phyloP scores from a whole-genome alignment of 257 asterid genomes.

The Avicennia marina region DNA sequence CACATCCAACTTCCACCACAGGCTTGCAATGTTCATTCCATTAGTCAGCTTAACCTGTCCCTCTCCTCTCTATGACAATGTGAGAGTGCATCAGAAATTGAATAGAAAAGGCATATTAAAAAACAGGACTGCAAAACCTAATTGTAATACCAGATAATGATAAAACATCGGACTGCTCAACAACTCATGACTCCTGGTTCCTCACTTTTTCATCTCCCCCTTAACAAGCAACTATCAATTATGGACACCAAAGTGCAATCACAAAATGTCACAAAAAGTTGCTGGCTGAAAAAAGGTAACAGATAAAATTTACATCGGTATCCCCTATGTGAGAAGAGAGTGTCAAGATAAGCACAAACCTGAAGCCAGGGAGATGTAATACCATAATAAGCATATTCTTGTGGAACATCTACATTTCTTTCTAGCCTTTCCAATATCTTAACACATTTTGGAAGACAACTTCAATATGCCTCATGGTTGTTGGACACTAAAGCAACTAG shows the following conservation, averaged over 20 bases:
- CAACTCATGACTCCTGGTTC: background rate
- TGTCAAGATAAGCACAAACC: slow-evolving; percentile 34
- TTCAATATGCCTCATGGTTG: slow-evolving; percentile 95
- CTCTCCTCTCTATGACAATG: no score
- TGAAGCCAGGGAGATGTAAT: slow-evolving; percentile 99
- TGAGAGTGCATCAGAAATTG: no score
- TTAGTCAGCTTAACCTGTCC: no score
- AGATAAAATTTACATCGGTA: background rate
- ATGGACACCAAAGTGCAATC: background rate
- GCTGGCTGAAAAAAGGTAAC: background rate
- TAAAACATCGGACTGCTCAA: background rate
- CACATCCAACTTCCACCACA: background rate
- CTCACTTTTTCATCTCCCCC: no score
- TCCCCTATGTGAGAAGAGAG: slow-evolving; percentile 5
- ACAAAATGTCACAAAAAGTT: no score
- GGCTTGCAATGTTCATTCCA: no score
- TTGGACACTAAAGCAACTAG: slow-evolving; percentile 92
- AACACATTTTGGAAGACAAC: slow-evolving; percentile 97
- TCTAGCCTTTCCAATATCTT: slow-evolving; percentile 88
- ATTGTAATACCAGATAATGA: background rate
- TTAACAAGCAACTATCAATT: no score
- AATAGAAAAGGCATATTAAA: background rate
- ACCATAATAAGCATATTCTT: slow-evolving; percentile 96
- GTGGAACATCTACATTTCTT: slow-evolving; percentile 92
- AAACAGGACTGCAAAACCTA: background rate